Evolutionary conservation across 768 basidiomycete species (phyloP), one percentile per base, ranked within the genome.

Genomic region (Mycena maculata): DNA sequence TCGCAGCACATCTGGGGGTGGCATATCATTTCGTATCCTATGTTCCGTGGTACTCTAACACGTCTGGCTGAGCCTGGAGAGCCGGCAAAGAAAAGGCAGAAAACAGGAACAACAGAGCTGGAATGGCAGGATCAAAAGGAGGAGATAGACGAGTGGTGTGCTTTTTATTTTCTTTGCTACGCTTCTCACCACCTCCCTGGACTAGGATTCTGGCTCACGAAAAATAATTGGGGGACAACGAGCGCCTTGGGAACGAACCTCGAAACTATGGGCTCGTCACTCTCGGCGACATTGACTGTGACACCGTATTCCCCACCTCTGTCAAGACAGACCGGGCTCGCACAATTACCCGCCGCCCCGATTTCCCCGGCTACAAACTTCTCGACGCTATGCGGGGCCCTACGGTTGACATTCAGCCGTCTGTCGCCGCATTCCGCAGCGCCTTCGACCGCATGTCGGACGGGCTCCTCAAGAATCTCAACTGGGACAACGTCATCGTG

Each of bases 361-460:
- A 42, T 39, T 13, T 52, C 11, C 22, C 39, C 2, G 60, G 60
- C 39, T 53, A 62, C 31, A 28, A 54, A 23, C 6, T 62, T 7
- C 52, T 62, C 16, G 49, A 44, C 30, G 38, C 12, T 18, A 20
- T 15, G 27, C 60, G 60, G 25, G 22, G 44, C 33, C 8, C 8
- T 13, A 36, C 33, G 8, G 13, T 36, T 13, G 33, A 36, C 13
- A 67, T 67, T 15, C 65, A 67, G 10, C 65, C 53, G 12, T 67
- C 65, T 11, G 38, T 61, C 11, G 47, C 49, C 2, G 60, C 55
- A 1, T 63, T 62, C 60, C 23, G 47, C 11, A 30, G 33, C 16
- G 41, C 50, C 12, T 68, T 68, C n/a, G 66, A 57, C 18, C 39
- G n/a, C 25, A 41, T 68, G 33, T 62, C 67, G 27, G 67, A 62